These are phyloP conservation scores for Suillus spraguei DNA, from an alignment of 768 basidiomycete genomes.

Conservation along the genomic window DNA sequence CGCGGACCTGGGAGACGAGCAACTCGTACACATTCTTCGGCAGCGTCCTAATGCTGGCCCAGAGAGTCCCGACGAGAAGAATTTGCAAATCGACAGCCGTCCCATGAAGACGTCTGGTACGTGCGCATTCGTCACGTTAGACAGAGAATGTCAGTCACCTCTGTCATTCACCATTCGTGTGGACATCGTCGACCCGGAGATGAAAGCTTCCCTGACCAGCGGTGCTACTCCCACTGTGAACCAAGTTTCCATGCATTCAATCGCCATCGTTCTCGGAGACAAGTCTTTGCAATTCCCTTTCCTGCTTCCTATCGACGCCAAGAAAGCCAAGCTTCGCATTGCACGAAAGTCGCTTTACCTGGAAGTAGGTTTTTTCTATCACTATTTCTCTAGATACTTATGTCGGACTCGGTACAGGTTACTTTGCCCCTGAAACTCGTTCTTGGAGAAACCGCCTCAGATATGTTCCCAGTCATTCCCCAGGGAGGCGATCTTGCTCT, in stretches of 20 bases:
- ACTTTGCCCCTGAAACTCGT: slow-evolving; percentile 19
- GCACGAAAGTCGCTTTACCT: slow-evolving; percentile 59
- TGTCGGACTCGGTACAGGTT: slow-evolving; percentile 19
- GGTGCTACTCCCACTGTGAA: slow-evolving; percentile 24
- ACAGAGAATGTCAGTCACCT: slow-evolving; percentile 17
- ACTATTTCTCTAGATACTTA: background rate
- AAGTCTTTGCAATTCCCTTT: slow-evolving; percentile 35
- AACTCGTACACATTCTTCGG: background rate
- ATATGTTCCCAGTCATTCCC: slow-evolving; percentile 32
- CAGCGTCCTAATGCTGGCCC: slow-evolving; percentile 17
- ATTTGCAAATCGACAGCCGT: slow-evolving; percentile 14
- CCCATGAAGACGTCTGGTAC: background rate
- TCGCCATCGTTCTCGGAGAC: slow-evolving; percentile 17
- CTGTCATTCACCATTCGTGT: slow-evolving; percentile 22
- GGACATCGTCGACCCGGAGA: slow-evolving; percentile 25
- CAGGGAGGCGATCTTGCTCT: slow-evolving; percentile 16
- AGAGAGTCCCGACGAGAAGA: slow-evolving; percentile 17
- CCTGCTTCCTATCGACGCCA: slow-evolving; percentile 46
- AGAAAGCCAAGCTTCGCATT: slow-evolving; percentile 42
- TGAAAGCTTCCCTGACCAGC: slow-evolving; percentile 19
- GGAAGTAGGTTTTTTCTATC: slow-evolving; percentile 25
- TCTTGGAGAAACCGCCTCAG: slow-evolving; percentile 20
- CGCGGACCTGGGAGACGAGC: background rate
- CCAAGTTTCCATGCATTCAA: slow-evolving; percentile 5
- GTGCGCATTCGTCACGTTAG: slow-evolving; percentile 18